Evolutionary conservation across 441 rosid genomes (phyloP), one percentile per base, ranked within the genome.

Genomic region (Croton setiger): DNA sequence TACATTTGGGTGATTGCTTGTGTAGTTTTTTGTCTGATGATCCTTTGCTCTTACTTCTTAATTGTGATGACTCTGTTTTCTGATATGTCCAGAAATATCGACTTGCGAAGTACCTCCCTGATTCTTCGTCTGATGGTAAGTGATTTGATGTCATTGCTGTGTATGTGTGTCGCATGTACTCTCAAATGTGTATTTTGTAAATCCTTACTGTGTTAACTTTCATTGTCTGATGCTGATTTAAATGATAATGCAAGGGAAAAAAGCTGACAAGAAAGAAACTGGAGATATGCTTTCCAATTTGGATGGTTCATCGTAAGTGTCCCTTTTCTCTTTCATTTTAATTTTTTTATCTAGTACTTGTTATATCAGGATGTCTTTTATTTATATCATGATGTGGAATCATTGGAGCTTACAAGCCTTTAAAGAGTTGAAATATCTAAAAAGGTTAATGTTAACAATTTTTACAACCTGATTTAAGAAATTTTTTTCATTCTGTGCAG

Each of bases 101-200:
- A 70, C 92, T 95, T 71, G 99, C 99, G 21, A 95, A 95, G 75
- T 92, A 90, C 79, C 92, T 95, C 13, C 99, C 99, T 11, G 99
- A 95, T 78, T 91, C 97, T 52, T 85, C 94, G 23, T 83, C 94
- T 64, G 99, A 94, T 78, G 98, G 97, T 92, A 81, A 68, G 83
- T 71, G 5, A 48, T 69, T 54, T 64, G n/a, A 48, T 77, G 56
- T 68, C 51, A 27, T 56, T 57, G n/a, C 64, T 56, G n/a, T 75
- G 74, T 58, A 48, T 60, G 27, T 71, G 4, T 62, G 45, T 39
- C 48, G 57, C 31, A 63, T 20, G 27, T 51, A 45, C 48, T 2
- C 2, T 52, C 5, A 20, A 48, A 56, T 74, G 36, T 47, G 49
- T 21, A 45, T 21, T 48, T 59, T 2, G 37, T 60, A 36, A 33